These are phyloP conservation scores for Lipomyces japonicus DNA, from an alignment of 805 yeast genomes.

Conservation along the genomic window DNA sequence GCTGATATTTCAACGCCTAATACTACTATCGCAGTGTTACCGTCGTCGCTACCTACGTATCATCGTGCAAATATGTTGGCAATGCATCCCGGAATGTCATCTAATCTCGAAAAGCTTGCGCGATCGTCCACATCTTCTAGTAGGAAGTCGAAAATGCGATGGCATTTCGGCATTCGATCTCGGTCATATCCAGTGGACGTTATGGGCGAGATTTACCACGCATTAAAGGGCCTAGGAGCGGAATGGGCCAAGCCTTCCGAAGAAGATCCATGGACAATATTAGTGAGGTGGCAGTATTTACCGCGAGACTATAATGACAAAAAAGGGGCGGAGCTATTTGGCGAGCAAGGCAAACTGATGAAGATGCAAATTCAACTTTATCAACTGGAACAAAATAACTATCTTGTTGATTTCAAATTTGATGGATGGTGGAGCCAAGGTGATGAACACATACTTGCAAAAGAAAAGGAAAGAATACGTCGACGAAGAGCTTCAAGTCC, in stretches of 20 bases:
- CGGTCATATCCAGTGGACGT: conserved; percentile 95
- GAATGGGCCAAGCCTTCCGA: conserved; percentile 96
- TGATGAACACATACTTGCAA: conserved; percentile 26
- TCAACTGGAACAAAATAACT: conserved; percentile 93
- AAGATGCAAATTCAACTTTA: conserved; percentile 96
- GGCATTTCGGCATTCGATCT: conserved; percentile 98
- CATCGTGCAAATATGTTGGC: conserved; percentile 82
- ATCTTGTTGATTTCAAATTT: conserved; percentile 92
- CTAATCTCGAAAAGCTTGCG: conserved; percentile 40
- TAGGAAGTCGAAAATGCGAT: conserved; percentile 87
- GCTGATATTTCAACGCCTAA: conserved; percentile 47
- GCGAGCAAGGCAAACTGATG: conserved; percentile 49
- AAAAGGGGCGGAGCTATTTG: conserved; percentile 31
- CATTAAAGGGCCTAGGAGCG: conserved; percentile 87
- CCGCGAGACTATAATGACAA: conserved; percentile 33
- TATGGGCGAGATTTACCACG: conserved; percentile 97
- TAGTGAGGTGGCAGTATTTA: conserved; percentile 87
- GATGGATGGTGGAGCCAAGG: conserved; percentile 84
- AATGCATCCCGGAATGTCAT: conserved; percentile 23
- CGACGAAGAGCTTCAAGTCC: conserved; percentile 15
- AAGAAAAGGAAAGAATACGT: conserved; percentile 23
- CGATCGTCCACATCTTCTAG: conserved; percentile 44
- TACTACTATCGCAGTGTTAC: conserved; percentile 86
- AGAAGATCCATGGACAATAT: conserved; percentile 79
- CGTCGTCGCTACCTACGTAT: conserved; percentile 89